phyloP scores from a whole-genome alignment of 352 stramenopile genomes.

The Globisporangium nodosum region DNA sequence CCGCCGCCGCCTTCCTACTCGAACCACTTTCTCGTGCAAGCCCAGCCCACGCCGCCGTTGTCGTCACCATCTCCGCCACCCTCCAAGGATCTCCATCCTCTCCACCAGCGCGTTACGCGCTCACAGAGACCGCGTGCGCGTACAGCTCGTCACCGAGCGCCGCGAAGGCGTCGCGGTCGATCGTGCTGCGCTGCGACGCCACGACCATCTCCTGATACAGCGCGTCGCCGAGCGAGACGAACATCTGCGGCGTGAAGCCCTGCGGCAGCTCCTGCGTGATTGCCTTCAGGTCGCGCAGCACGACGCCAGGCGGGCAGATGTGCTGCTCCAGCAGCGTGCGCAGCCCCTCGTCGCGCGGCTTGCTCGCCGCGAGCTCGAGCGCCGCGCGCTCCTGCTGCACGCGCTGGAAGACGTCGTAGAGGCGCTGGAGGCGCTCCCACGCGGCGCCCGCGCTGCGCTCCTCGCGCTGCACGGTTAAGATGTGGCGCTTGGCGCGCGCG shows the following conservation, averaged over 20 bases:
- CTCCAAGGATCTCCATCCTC: not conserved
- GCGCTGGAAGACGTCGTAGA: slow-evolving; percentile 58
- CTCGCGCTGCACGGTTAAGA: slow-evolving; percentile 31
- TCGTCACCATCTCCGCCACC: not conserved
- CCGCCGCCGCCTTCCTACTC: not conserved
- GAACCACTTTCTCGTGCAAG: not conserved
- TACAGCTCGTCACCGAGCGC: slow-evolving; percentile 50
- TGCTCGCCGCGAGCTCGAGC: slow-evolving; percentile 13
- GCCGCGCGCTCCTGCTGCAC: slow-evolving; percentile 25
- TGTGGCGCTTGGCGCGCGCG: slow-evolving; percentile 17
- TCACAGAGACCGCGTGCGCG: slow-evolving; percentile 40
- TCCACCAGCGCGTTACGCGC: not conserved
- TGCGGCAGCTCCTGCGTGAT: slow-evolving; percentile 47
- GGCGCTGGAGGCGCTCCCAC: slow-evolving; percentile 46
- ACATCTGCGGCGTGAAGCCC: slow-evolving; percentile 71
- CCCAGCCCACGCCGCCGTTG: not conserved
- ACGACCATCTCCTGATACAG: slow-evolving; percentile 65
- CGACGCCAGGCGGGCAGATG: slow-evolving; percentile 27
- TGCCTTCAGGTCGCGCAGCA: slow-evolving; percentile 47
- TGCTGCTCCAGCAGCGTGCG: slow-evolving; percentile 37
- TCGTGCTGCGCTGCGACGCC: slow-evolving; percentile 32
- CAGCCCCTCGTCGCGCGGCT: slow-evolving; percentile 36
- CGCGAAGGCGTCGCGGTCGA: slow-evolving; percentile 44
- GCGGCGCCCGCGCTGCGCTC: slow-evolving; percentile 44
- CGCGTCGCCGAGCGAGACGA: slow-evolving; percentile 54